phyloP scores from a whole-genome alignment of 177 flowering plant species.

The Telopea speciosissima region DNA sequence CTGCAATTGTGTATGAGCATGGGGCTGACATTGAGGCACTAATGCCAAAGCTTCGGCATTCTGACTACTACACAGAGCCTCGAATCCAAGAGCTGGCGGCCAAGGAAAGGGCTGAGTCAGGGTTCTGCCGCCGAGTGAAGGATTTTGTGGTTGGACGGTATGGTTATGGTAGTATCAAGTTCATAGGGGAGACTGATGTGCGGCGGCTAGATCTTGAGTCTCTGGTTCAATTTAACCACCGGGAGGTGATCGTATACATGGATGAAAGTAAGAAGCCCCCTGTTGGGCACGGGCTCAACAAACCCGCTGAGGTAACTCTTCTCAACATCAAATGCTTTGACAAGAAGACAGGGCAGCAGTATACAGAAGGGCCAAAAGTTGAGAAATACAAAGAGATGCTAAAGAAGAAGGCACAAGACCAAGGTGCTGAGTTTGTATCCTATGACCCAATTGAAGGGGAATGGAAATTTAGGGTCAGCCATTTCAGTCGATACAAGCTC shows the following conservation, averaged over 20 bases:
- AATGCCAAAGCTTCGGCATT: slow-evolving; percentile 82
- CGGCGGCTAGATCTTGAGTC: slow-evolving; percentile 80
- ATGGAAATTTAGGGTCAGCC: slow-evolving; percentile 86
- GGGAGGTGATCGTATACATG: slow-evolving; percentile 87
- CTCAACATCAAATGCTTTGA: slow-evolving; percentile 81
- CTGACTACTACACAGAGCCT: slow-evolving; percentile 89
- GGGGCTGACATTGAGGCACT: slow-evolving; percentile 87
- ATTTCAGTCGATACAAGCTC: slow-evolving; percentile 59
- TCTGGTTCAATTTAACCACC: slow-evolving; percentile 74
- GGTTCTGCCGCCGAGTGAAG: slow-evolving; percentile 67
- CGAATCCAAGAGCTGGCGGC: slow-evolving; percentile 87
- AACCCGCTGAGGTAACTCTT: slow-evolving; percentile 86
- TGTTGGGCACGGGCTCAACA: slow-evolving; percentile 92
- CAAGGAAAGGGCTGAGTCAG: slow-evolving; percentile 86
- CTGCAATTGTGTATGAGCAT: slow-evolving; percentile 83
- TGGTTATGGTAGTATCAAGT: slow-evolving; percentile 78
- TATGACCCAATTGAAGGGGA: slow-evolving; percentile 77
- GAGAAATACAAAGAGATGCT: slow-evolving; percentile 82
- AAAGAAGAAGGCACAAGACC: slow-evolving; percentile 69
- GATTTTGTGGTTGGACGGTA: slow-evolving; percentile 83
- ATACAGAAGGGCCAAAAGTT: slow-evolving; percentile 53
- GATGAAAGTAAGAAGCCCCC: slow-evolving; percentile 94
- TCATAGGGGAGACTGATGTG: slow-evolving; percentile 92
- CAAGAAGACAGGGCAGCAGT: slow-evolving; percentile 72
- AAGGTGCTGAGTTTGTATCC: slow-evolving; percentile 86